phyloP scores from a whole-genome alignment of 1,139 yeast genomes.

The Arxiozyma slooffiae region DNA sequence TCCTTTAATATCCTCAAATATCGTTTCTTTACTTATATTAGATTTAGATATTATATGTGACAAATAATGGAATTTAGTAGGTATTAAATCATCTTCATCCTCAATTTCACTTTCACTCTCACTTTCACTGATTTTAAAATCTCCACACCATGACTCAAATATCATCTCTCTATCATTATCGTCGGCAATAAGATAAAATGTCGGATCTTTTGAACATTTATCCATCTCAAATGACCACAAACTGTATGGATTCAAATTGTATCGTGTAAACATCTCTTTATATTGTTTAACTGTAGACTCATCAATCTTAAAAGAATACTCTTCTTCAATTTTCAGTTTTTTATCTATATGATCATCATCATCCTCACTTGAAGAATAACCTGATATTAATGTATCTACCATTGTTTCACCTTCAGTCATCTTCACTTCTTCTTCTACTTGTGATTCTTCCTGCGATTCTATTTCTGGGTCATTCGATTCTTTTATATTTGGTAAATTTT shows the following conservation, averaged over 20 bases:
- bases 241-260: constrained; percentile 21
- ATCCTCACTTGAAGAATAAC: constrained; percentile 7
- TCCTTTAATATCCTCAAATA: constrained; percentile 22
- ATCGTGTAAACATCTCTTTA: constrained; percentile 14
- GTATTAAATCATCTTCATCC: constrained; percentile 17
- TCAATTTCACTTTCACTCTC: constrained; percentile 9
- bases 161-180: constrained; percentile 17
- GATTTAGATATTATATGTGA: constrained; percentile 27
- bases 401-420: not conserved
- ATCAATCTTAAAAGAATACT: not conserved
- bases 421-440: not conserved
- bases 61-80: constrained; percentile 26
- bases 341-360: constrained; percentile 1
- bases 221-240: constrained; percentile 22
- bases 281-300: constrained; percentile 4
- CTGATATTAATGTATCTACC: constrained; percentile 3
- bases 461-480: not conserved
- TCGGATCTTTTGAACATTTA: constrained; percentile 18
- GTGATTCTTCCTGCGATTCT: not conserved
- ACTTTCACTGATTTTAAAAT: not conserved
- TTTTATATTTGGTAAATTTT: too few relatives aligned
- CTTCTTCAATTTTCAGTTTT: not conserved
- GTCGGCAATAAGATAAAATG: constrained; percentile 14
- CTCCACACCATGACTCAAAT: constrained; percentile 26
- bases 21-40: constrained; percentile 13